These are phyloP conservation scores for Aureobasidium subglaciale DNA, from an alignment of 2,329 filamentous ascomycete species.

Conservation along the genomic window DNA sequence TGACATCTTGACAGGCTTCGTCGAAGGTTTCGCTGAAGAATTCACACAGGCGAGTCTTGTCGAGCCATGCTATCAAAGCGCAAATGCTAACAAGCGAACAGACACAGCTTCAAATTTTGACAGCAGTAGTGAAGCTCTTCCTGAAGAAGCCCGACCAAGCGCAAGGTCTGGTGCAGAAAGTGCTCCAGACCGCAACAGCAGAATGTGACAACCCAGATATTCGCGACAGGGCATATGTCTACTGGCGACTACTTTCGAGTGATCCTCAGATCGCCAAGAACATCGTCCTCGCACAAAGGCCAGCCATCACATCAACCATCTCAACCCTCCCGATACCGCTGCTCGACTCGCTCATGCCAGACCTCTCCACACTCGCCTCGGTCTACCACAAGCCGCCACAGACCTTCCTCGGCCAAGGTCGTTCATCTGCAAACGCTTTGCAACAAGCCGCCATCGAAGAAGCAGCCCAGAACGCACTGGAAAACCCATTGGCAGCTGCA, in stretches of 20 bases:
- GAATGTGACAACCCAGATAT: slow-evolving; percentile 98
- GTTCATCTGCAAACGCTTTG: slow-evolving; percentile 88
- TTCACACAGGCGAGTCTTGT: slow-evolving; percentile 71
- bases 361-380: slow-evolving; percentile 89
- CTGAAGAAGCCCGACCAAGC: slow-evolving; percentile 91
- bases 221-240: slow-evolving; percentile 92
- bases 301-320: slow-evolving; percentile 90
- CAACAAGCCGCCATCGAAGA: slow-evolving; percentile 95
- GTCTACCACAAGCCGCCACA: slow-evolving; percentile 98
- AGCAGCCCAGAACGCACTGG: slow-evolving; percentile 81
- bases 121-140: slow-evolving; percentile 94
- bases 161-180: slow-evolving; percentile 86
- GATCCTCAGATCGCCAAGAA: slow-evolving; percentile 88
- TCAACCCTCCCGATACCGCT: slow-evolving; percentile 75
- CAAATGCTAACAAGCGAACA: slow-evolving; percentile 37
- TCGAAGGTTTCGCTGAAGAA: slow-evolving; percentile 91
- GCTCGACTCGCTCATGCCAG: slow-evolving; percentile 80
- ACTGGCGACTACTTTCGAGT: slow-evolving; percentile 92
- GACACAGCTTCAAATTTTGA: slow-evolving; percentile 97
- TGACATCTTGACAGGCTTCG: slow-evolving; percentile 83
- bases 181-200: slow-evolving; percentile 83
- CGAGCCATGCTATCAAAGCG: background rate
- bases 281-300: slow-evolving; percentile 89
- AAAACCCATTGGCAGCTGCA: slow-evolving; percentile 88
- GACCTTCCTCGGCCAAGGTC: slow-evolving; percentile 94